Percentiles rank a stretch among this genome's conserved stretches.
These are phyloP conservation scores for Litchi chinensis DNA, from an alignment of 345 rosid species.

Conservation along the genomic window DNA sequence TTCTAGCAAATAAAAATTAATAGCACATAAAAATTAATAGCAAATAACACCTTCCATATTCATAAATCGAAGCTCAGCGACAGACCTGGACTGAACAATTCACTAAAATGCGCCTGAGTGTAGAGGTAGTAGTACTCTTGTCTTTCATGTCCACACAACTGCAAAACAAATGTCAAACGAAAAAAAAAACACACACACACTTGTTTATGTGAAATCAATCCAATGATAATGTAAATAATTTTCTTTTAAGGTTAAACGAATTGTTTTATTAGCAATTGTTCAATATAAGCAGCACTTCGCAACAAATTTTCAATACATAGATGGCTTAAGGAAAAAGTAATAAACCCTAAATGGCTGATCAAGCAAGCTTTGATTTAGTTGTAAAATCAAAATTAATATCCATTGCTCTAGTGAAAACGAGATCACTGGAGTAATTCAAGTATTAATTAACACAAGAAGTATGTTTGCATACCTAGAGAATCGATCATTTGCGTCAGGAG, in stretches of 20 bases:
- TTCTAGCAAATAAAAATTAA: neutral
- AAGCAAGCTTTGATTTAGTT: neutral
- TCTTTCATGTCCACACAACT: constrained; percentile 75
- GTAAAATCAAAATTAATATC: neutral
- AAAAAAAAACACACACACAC: neutral
- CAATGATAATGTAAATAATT: neutral
- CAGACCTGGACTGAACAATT: constrained; percentile 84
- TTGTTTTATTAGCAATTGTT: no score
- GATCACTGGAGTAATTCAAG: no score
- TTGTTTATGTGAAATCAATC: constrained; percentile 1
- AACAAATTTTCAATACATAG: neutral
- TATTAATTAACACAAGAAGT: no score
- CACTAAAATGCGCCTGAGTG: constrained; percentile 70
- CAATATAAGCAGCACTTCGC: neutral
- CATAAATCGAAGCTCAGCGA: constrained; percentile 9
- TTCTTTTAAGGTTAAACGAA: no score
- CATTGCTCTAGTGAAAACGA: no score
- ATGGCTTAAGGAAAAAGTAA: neutral
- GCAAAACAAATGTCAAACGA: constrained; percentile 18
- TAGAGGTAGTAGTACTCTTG: constrained; percentile 55
- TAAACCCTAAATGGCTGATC: neutral
- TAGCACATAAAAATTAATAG: neutral
- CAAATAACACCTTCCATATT: neutral
- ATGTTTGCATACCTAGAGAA: neutral
- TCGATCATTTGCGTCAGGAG: neutral